These are phyloP conservation scores for Musa acuminata DNA, from an alignment of 176 grass and related monocot species.

Conservation along the genomic window DNA sequence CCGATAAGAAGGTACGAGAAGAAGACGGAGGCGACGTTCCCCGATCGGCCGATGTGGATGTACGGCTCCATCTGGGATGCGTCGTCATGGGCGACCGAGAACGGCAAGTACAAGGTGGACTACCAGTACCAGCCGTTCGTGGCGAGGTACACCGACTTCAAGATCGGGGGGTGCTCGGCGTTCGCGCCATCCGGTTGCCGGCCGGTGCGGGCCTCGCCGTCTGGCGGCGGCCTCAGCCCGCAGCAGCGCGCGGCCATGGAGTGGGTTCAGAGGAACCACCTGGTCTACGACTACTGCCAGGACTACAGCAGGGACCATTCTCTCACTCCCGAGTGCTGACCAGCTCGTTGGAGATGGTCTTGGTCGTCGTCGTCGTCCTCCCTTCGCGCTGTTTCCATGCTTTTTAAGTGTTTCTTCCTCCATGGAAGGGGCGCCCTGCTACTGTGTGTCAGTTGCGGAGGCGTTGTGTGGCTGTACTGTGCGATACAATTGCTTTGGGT, in stretches of 20 bases:
- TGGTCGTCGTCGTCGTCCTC: too few relatives aligned
- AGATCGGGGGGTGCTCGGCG: slow-evolving; percentile 5
- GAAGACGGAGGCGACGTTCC: neutral
- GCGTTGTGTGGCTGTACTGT: too few relatives aligned
- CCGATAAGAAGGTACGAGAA: slow-evolving; percentile 8
- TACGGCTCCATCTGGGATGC: slow-evolving; percentile 8
- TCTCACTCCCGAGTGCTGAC: slow-evolving; percentile 5
- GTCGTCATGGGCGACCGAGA: slow-evolving; percentile 7
- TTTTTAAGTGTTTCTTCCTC: too few relatives aligned
- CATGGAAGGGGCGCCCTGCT: too few relatives aligned
- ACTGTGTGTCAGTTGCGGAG: too few relatives aligned
- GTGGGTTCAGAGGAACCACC: neutral
- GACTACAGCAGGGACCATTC: neutral
- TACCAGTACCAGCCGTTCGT: slow-evolving; percentile 5
- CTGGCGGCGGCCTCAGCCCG: neutral
- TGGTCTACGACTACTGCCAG: slow-evolving; percentile 4
- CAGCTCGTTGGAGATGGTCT: neutral
- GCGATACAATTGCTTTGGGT: too few relatives aligned
- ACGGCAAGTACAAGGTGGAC: slow-evolving; percentile 9
- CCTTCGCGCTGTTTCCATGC: too few relatives aligned
- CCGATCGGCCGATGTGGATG: slow-evolving; percentile 4
- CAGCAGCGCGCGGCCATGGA: neutral
- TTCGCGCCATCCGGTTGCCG: neutral
- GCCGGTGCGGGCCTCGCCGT: neutral
- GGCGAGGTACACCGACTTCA: neutral